Evolutionary conservation across 2,329 filamentous ascomycete species (phyloP).

Genomic region (Cladosporium sp.): DNA sequence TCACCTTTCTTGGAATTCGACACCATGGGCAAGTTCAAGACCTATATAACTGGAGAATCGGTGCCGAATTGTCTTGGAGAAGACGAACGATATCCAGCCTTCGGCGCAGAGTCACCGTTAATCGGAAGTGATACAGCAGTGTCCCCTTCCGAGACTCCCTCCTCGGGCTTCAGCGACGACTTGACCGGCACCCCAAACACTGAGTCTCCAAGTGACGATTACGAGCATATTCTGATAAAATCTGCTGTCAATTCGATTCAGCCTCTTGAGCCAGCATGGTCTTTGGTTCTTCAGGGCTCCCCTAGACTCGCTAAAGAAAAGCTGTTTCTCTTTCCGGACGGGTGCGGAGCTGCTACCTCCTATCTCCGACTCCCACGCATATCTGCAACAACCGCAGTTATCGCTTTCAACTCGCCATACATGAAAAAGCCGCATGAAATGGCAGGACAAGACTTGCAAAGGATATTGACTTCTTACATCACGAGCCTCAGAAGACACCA

Average conservation of each 20-base stretch:
- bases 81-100: too few relatives aligned
- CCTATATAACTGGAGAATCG: not conserved
- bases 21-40: not conserved
- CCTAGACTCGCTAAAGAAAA: slow-evolving; percentile 59
- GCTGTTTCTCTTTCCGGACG: slow-evolving; percentile 56
- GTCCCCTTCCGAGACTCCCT: too few relatives aligned
- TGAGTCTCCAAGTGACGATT: too few relatives aligned
- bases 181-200: too few relatives aligned
- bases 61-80: not conserved
- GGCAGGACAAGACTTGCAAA: slow-evolving; percentile 64
- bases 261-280: slow-evolving; percentile 58
- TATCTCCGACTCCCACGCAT: slow-evolving; percentile 63
- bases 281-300: slow-evolving; percentile 60
- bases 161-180: too few relatives aligned
- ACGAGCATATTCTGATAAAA: too few relatives aligned
- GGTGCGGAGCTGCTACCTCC: slow-evolving; percentile 64
- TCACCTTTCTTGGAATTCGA: not conserved
- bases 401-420: slow-evolving; percentile 68
- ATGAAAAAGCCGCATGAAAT: slow-evolving; percentile 66
- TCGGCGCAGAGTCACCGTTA: too few relatives aligned
- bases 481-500: slow-evolving; percentile 72
- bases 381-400: slow-evolving; percentile 52
- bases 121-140: too few relatives aligned
- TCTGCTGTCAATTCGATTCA: slow-evolving; percentile 39
- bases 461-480: slow-evolving; percentile 66